Evolutionary conservation across 2,329 filamentous ascomycete genomes (phyloP).

Genomic region (Penicillium verrucosum): DNA sequence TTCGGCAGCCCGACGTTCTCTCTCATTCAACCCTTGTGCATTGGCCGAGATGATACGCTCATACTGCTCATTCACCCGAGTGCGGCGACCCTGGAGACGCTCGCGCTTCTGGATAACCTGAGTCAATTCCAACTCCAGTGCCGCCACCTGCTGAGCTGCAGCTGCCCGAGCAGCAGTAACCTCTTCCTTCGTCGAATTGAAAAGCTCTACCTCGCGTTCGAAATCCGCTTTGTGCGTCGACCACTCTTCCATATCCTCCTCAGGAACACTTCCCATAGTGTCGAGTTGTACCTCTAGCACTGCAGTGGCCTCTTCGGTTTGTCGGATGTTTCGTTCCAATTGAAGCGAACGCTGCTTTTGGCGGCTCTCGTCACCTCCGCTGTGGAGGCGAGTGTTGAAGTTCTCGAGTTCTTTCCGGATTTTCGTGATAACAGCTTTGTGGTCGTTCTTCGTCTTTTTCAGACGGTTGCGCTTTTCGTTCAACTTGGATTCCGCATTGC

Average conservation of each 20-base stretch:
- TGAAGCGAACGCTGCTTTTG: constrained; percentile 61
- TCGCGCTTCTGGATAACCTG: constrained; percentile 56
- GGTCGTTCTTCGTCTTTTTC: constrained; percentile 60
- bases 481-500: constrained; percentile 59
- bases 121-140: constrained; percentile 53
- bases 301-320: constrained; percentile 61
- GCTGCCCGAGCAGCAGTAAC: constrained; percentile 50
- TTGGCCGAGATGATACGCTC: constrained; percentile 59
- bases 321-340: constrained; percentile 59
- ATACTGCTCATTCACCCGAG: constrained; percentile 60
- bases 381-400: constrained; percentile 56
- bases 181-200: constrained; percentile 51
- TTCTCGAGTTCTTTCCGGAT: constrained; percentile 61
- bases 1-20: constrained; percentile 50
- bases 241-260: constrained; percentile 54
- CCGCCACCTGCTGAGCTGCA: constrained; percentile 51
- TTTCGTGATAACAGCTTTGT: constrained; percentile 56
- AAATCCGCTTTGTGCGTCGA: constrained; percentile 52
- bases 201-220: constrained; percentile 53
- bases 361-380: constrained; percentile 59
- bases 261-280: constrained; percentile 55
- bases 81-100: constrained; percentile 56
- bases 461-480: constrained; percentile 58
- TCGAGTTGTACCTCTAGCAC: constrained; percentile 55
- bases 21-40: constrained; percentile 55